phyloP scores from a whole-genome alignment of 805 yeast genomes.

The Ogataea sp. region DNA sequence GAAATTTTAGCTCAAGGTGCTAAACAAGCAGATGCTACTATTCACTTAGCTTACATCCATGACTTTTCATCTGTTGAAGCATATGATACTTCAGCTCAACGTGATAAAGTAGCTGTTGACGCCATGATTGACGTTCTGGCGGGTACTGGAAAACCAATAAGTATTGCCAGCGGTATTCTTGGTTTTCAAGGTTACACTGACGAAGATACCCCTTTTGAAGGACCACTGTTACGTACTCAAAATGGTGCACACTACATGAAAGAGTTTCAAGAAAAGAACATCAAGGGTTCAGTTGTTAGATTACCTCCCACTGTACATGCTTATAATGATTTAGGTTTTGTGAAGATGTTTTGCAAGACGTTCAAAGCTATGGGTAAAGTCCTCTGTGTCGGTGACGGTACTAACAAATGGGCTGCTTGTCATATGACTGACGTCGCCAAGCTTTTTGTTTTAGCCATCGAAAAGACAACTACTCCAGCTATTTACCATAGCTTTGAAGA shows the following conservation, averaged over 20 bases:
- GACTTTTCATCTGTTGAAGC: conserved; percentile 17
- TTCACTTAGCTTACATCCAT: conserved; percentile 30
- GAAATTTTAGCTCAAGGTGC: conserved; percentile 23
- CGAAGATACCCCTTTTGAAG: conserved; percentile 2
- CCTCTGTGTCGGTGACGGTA: conserved; percentile 20
- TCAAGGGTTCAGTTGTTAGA: conserved; percentile 19
- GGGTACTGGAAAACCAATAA: conserved; percentile 23
- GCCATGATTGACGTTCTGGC: conserved; percentile 20
- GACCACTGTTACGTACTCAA: background rate
- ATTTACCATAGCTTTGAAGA: conserved; percentile 20
- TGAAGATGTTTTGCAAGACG: conserved; percentile 9
- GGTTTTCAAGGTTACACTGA: background rate
- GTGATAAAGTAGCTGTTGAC: conserved; percentile 21
- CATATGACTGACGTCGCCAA: conserved; percentile 25
- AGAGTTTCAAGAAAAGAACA: conserved; percentile 14
- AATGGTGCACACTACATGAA: conserved; percentile 5
- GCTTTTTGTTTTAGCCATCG: conserved; percentile 19
- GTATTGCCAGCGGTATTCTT: conserved; percentile 18
- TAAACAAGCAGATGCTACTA: conserved; percentile 24
- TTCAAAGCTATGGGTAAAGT: conserved; percentile 16
- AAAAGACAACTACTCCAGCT: conserved; percentile 19
- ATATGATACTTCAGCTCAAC: conserved; percentile 5
- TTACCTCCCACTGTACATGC: conserved; percentile 29
- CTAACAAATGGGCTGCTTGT: conserved; percentile 24
- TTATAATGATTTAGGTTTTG: conserved; percentile 19